These are phyloP conservation scores for Plasmodium inui DNA, from an alignment of 169 alveolate genomes.

Conservation along the genomic window DNA sequence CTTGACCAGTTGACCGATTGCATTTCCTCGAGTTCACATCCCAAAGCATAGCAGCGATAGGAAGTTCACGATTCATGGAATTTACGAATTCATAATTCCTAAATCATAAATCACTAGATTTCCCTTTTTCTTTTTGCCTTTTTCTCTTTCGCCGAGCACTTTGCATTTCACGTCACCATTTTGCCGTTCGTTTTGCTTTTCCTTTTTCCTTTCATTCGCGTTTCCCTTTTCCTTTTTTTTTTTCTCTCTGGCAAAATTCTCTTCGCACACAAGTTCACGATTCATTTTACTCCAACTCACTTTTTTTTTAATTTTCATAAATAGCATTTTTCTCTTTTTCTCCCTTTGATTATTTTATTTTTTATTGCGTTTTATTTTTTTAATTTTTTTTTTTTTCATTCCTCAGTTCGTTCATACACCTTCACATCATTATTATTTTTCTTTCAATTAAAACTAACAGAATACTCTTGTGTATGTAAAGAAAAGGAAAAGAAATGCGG, in stretches of 20 bases:
- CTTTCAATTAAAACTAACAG: neutral
- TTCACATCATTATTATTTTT: neutral
- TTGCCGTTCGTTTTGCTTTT: neutral
- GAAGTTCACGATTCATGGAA: neutral
- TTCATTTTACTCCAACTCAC: conserved; percentile 12
- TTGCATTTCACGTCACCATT: neutral
- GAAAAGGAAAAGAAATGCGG: neutral
- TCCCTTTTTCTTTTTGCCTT: neutral
- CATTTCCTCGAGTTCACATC: neutral
- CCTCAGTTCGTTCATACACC: neutral
- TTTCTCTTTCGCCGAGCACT: neutral
- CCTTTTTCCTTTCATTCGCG: neutral
- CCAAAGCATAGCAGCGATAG: neutral
- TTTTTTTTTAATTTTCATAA: conserved; percentile 19
- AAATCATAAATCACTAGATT: neutral
- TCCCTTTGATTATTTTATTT: conserved; percentile 12
- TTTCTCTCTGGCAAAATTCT: neutral
- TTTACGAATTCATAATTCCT: neutral
- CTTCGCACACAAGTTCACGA: conserved; percentile 34
- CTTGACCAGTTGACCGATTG: neutral
- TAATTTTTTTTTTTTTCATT: neutral
- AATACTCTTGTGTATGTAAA: conserved; percentile 9
- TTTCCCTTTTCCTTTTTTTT: neutral
- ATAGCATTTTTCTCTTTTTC: conserved; percentile 21
- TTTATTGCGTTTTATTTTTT: neutral